Evolutionary conservation across 148 eudicot genomes (phyloP), one percentile per base, ranked within the genome.

Genomic region (Fagopyrum homotropicum): DNA sequence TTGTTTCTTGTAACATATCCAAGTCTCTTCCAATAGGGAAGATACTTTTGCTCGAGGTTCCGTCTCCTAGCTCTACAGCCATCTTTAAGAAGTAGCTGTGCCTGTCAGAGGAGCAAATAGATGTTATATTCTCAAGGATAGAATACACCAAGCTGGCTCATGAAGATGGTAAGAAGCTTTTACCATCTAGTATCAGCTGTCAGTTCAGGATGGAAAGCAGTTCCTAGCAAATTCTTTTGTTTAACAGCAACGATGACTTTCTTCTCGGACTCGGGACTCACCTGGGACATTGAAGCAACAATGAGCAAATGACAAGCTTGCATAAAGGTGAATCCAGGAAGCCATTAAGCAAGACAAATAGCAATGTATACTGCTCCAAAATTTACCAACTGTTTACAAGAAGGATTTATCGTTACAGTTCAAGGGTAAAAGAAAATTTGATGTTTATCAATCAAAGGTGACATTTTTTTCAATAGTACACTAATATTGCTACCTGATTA

Each of bases 171-270:
- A 66, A 66, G 22, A 22, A 52, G 61, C 8, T 15, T 70, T 56
- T 80, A 89, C 98, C 98, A 94, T 82, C 98, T 80, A 60, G 88
- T 87, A 71, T 92, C 98, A 45, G 93, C 90, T 10, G 98, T 95
- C 78, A 95, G 73, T 77, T 95, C 98, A 15, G 98, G 98, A 78
- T 95, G 98, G 70, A 95, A 95, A 83, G 98, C 96, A 73, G 97
- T 95, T 63, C 86, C 97, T 19, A 95, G 85, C 82, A 95, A 73
- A 83, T 91, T 95, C 52, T 91, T 84, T 76, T 95, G 98, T 81
- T 81, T 95, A 51, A 95, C 91, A 16, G 97, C 98, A 72, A 95
- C 97, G 4, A 90, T 87, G 76, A 90, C 97, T 89, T 86, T 92
- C 79, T 86, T 84, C 19, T 49, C 80, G 61, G 81, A 76, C 19